Conservation (phyloP, 2,329 filamentous ascomycete genomes). For the Fusarium nisikadoi region DNA sequence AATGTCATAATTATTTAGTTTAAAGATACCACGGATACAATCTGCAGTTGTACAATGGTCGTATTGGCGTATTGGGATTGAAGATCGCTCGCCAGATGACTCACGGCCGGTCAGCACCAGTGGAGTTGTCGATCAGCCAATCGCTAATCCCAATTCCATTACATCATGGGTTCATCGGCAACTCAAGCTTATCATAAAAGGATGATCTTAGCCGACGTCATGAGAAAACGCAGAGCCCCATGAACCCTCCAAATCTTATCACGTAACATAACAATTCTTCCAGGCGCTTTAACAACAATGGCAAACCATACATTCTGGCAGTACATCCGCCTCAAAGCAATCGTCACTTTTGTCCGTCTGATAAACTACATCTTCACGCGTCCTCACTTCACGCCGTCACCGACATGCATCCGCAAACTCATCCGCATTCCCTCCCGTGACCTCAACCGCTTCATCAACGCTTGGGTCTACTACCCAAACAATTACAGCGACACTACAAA, state of each 20-base stretch:
- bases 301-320: constrained; percentile 12
- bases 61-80: background rate
- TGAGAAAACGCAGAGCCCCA: background rate
- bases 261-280: fast-evolving
- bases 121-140: background rate
- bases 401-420: constrained; percentile 16
- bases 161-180: background rate
- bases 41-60: background rate
- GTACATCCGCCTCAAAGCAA: constrained; percentile 28
- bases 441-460: constrained; percentile 40
- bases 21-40: fast-evolving
- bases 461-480: constrained; percentile 43
- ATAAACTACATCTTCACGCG: constrained; percentile 27
- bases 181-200: background rate
- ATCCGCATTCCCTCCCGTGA: constrained; percentile 45
- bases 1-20: background rate
- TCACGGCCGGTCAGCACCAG: constrained; percentile 4
- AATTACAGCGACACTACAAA: background rate
- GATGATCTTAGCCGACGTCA: background rate
- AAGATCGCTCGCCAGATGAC: background rate
- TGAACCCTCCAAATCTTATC: fast-evolving
- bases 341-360: constrained; percentile 22
- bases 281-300: background rate
- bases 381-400: constrained; percentile 15
- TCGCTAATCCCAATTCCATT: background rate